Conservation (phyloP, 148 eudicot species). For the Dysphania ambrosioides region DNA sequence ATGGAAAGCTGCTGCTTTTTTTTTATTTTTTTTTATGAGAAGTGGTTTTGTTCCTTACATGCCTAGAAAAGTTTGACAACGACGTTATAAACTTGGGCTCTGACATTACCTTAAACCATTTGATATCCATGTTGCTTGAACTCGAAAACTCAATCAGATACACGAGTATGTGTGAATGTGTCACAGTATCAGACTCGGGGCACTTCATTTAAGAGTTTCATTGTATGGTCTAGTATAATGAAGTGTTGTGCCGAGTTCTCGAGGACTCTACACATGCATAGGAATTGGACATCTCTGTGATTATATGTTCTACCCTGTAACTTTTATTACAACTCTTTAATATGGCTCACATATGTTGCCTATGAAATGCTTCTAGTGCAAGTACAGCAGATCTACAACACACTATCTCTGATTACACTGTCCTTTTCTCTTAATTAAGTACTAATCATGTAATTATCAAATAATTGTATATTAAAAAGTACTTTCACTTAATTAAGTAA, state of each 20-base stretch:
- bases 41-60: conserved; percentile 17
- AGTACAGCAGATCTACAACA: conserved; percentile 5
- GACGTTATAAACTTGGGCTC: conserved; percentile 14
- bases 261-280: no score
- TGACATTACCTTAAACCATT: background rate
- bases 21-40: no score
- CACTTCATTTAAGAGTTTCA: no score
- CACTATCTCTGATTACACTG: background rate
- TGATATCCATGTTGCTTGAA: background rate
- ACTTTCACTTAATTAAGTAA: no score
- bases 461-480: background rate
- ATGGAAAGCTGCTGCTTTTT: conserved; percentile 15
- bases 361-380: background rate
- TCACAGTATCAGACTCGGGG: no score
- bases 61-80: conserved; percentile 14
- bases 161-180: no score
- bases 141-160: background rate
- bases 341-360: background rate
- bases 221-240: no score
- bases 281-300: no score
- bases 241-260: no score
- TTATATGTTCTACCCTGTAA: no score
- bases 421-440: background rate
- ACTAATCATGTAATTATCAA: background rate
- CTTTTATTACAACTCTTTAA: background rate